These are phyloP conservation scores for Dictyostelium capitatum DNA, from an alignment of 78 protist species.

Conservation along the genomic window DNA sequence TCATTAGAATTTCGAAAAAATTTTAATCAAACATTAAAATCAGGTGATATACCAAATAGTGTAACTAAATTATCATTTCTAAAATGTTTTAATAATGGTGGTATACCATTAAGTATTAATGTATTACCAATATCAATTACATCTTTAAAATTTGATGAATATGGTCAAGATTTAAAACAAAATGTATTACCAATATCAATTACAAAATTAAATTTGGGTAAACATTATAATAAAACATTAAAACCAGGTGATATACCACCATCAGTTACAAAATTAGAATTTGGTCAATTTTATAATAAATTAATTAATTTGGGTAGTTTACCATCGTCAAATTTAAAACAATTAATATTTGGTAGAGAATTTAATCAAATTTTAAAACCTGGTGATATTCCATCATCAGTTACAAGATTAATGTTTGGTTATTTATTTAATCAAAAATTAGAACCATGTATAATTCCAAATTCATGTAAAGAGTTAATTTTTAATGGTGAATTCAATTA, in stretches of 20 bases:
- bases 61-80: background rate
- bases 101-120: background rate
- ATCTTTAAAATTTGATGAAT: background rate
- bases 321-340: too few relatives aligned
- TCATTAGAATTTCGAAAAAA: too few relatives aligned
- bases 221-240: background rate
- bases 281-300: too few relatives aligned
- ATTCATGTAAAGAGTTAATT: background rate
- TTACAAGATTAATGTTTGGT: background rate
- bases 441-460: background rate
- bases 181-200: background rate
- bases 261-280: background rate
- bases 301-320: too few relatives aligned
- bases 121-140: background rate
- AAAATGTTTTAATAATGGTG: background rate
- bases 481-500: slow-evolving; percentile 12
- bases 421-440: background rate
- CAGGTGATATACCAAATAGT: background rate
- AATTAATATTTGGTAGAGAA: background rate
- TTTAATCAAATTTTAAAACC: background rate
- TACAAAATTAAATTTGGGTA: background rate
- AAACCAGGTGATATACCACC: background rate
- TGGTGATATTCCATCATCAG: background rate
- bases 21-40: background rate
- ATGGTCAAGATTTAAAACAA: background rate